phyloP scores from a whole-genome alignment of 805 yeast genomes.

The Zygosaccharomyces pseudorouxii region DNA sequence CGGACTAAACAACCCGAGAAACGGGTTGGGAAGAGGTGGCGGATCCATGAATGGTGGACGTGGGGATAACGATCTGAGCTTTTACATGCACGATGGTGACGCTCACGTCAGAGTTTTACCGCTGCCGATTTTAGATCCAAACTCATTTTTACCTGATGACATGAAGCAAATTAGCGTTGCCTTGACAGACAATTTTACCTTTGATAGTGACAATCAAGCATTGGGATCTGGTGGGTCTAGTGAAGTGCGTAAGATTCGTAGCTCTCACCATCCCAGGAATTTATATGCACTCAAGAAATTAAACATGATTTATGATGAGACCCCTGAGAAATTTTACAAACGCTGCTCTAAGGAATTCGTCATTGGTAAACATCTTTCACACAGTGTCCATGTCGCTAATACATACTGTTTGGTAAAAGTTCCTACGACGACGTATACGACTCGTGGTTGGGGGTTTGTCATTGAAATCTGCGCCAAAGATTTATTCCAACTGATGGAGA shows the following conservation, averaged over 20 bases:
- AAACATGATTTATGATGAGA: conserved; percentile 54
- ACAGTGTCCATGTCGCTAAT: conserved; percentile 57
- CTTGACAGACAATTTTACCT: conserved; percentile 52
- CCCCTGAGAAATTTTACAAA: conserved; percentile 57
- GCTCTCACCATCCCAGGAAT: conserved; percentile 36
- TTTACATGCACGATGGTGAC: conserved; percentile 36
- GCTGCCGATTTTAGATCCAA: conserved; percentile 63
- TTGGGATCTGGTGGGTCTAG: conserved; percentile 74
- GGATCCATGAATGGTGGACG: conserved; percentile 8
- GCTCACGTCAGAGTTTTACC: conserved; percentile 44
- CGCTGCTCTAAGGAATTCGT: conserved; percentile 62
- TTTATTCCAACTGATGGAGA: conserved; percentile 49
- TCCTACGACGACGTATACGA: conserved; percentile 49
- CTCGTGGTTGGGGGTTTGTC: conserved; percentile 74
- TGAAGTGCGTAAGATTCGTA: conserved; percentile 50
- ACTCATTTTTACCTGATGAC: conserved; percentile 53
- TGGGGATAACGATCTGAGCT: conserved; percentile 24
- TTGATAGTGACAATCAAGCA: conserved; percentile 42
- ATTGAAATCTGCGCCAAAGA: conserved; percentile 67
- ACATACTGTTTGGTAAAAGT: conserved; percentile 53
- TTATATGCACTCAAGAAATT: conserved; percentile 64
- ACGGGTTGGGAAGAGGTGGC: conserved; percentile 10
- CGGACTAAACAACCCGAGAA: conserved; percentile 36
- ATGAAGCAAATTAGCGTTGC: conserved; percentile 45
- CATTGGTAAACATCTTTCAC: conserved; percentile 49